Evolutionary conservation across 352 stramenopile species (phyloP).

Genomic region (Phytophthora pseudosyringae): DNA sequence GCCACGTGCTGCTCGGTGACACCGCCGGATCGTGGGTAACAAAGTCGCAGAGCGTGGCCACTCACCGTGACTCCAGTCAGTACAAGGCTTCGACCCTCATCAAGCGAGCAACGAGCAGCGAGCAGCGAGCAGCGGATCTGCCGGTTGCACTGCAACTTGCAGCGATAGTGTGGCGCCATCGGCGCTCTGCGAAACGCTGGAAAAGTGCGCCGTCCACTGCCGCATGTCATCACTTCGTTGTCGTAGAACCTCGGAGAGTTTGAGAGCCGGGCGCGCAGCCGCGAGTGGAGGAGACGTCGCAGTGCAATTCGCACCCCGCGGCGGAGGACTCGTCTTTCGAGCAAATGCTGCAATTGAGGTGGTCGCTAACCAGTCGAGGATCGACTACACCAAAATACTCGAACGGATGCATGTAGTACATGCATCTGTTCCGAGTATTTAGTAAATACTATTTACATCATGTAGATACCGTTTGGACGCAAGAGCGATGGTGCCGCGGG

Average conservation of each 20-base stretch:
- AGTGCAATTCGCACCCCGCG: too few relatives aligned
- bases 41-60: neutral
- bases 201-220: conserved; percentile 20
- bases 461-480: too few relatives aligned
- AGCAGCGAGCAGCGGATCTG: too few relatives aligned
- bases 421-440: too few relatives aligned
- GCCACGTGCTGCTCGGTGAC: conserved; percentile 11
- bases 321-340: conserved; percentile 9
- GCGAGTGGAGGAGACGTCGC: neutral
- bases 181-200: conserved; percentile 32
- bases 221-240: conserved; percentile 27
- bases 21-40: conserved; percentile 1
- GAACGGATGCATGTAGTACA: neutral
- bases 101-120: too few relatives aligned
- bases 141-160: too few relatives aligned
- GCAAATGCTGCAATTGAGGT: conserved; percentile 3
- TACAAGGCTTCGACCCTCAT: neutral
- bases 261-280: conserved; percentile 26
- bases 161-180: too few relatives aligned
- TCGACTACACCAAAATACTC: conserved; percentile 5
- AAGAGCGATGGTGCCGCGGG: conserved; percentile 1
- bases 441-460: too few relatives aligned
- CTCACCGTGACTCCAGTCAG: neutral
- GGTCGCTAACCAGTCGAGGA: conserved; percentile 3
- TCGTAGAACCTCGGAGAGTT: conserved; percentile 14